Conservation (phyloP, 495 filamentous ascomycete species). For the Aspergillus heteromorphus region DNA sequence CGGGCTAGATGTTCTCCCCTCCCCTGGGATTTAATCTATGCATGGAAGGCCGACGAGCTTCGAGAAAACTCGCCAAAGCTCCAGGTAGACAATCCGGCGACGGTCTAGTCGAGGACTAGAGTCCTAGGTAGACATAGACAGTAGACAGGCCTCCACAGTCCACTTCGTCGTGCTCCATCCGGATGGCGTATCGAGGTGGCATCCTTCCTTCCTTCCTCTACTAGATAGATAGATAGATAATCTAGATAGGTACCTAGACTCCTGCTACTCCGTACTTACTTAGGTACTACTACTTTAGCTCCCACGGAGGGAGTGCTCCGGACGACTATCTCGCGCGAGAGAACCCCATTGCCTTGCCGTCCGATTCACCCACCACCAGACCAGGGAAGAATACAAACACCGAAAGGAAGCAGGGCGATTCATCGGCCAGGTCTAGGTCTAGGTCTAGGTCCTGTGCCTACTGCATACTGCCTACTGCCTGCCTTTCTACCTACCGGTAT, state of each 20-base stretch:
- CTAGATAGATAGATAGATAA: too few relatives aligned
- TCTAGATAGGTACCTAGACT: too few relatives aligned
- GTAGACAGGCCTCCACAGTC: neutral
- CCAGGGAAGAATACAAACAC: neutral
- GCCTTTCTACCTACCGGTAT: neutral
- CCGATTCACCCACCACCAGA: neutral
- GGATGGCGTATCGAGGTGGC: too few relatives aligned
- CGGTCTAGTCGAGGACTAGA: neutral
- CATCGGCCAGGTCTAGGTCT: neutral
- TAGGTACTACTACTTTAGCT: too few relatives aligned
- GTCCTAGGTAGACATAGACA: too few relatives aligned
- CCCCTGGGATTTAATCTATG: constrained; percentile 11
- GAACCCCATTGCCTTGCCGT: neutral
- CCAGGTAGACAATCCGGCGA: neutral
- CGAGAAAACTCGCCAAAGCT: constrained; percentile 10
- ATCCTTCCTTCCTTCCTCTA: too few relatives aligned
- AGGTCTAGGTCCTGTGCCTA: too few relatives aligned
- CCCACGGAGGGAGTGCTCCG: neutral
- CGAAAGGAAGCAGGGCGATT: too few relatives aligned
- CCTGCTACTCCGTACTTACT: too few relatives aligned
- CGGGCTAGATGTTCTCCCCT: constrained; percentile 3
- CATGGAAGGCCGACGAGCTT: constrained; percentile 14
- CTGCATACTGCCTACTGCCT: too few relatives aligned
- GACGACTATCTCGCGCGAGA: neutral
- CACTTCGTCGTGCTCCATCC: neutral